A percentile compares a stretch with the other conserved stretches of the same genome.
These are phyloP conservation scores for Trichoderma asperellum DNA, from an alignment of 2,329 filamentous ascomycete genomes.

Conservation along the genomic window DNA sequence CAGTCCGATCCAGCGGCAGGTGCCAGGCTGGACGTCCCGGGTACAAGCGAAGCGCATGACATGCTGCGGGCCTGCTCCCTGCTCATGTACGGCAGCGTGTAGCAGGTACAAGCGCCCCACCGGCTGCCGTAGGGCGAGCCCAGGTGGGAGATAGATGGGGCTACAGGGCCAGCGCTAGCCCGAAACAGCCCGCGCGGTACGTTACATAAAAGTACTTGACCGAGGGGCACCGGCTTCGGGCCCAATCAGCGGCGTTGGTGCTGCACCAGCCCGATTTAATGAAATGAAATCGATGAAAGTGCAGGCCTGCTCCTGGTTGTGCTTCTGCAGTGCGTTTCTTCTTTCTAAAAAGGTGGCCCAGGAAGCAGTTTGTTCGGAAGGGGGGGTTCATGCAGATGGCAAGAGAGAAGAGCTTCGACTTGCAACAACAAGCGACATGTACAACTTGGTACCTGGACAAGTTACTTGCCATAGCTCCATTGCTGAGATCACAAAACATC, in stretches of 20 bases:
- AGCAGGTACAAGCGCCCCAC: slow-evolving; percentile 25
- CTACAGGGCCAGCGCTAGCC: slow-evolving; percentile 24
- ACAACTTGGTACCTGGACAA: background rate
- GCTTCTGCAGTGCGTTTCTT: background rate
- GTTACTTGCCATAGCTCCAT: background rate
- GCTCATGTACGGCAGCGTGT: slow-evolving; percentile 12
- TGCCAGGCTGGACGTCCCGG: slow-evolving; percentile 16
- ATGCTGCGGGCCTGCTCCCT: slow-evolving; percentile 15
- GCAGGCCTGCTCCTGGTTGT: background rate
- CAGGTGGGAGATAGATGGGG: slow-evolving; percentile 24
- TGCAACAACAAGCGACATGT: background rate
- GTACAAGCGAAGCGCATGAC: slow-evolving; percentile 28
- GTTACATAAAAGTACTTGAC: slow-evolving; percentile 27
- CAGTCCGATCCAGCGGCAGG: slow-evolving; percentile 9
- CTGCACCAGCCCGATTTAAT: slow-evolving; percentile 7
- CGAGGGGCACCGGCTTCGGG: background rate
- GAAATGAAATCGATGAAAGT: background rate
- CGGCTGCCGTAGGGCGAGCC: slow-evolving; percentile 26
- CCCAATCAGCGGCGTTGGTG: background rate
- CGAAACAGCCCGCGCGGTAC: slow-evolving; percentile 24
- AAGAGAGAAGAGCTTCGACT: background rate
- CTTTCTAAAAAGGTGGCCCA: background rate
- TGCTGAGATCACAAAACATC: background rate
- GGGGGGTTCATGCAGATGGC: background rate
- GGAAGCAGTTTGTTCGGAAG: background rate